Base-by-base conservation (phyloP, 352 stramenopile genomes). In the Saprolegnia parasitica region DNA sequence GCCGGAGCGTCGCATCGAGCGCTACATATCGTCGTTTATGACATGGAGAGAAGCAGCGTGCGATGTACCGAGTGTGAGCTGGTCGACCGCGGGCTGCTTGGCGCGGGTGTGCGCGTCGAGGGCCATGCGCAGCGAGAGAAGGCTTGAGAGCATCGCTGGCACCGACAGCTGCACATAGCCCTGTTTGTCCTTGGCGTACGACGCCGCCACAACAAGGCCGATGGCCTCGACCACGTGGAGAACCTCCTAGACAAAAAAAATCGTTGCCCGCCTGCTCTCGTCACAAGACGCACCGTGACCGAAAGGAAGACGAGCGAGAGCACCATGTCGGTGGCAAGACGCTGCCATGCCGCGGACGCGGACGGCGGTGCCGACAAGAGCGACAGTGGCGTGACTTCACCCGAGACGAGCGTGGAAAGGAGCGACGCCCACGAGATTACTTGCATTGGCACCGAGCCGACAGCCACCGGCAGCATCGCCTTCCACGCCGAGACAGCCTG, bases 161-260 rank as follows among this genome's bases (percentile, higher is more conserved):
- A 60, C 52, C 11, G 52, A 60, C 24, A 70, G 42, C 54, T 70
- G 63, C 20, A 63, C 54, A 18, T 61, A 15, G 3, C 63, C 63
- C 46, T 62, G 63, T 24, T 70, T 70, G 47, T 70, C 63, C 32
- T 70, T 70, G 18, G 63, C 24, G 29, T 61, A 70, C 63, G 63
- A 70, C 6, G 46, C 35, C 13, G 21, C 47, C 8, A 61, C 50
- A 26, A 57, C 37, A 1, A 20, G 40, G 2, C 23, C 42, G 32
- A 70, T 8, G 11, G 63, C 63, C 16, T 70, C 63, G 23, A 61
- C 39, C 20, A 15, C 24, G 26, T 70, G 21, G 18, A 70, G 29
- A 1, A 70, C 49, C 50, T 13, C 40, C 62, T 68, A 55, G 1
- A 40, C 10, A 32, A 47, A 49, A 49, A 40, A 54, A 64, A 46